Evolutionary conservation across 1,284 basidiomycete genomes (phyloP), one percentile per base, ranked within the genome.

Genomic region (Inonotus hispidus): DNA sequence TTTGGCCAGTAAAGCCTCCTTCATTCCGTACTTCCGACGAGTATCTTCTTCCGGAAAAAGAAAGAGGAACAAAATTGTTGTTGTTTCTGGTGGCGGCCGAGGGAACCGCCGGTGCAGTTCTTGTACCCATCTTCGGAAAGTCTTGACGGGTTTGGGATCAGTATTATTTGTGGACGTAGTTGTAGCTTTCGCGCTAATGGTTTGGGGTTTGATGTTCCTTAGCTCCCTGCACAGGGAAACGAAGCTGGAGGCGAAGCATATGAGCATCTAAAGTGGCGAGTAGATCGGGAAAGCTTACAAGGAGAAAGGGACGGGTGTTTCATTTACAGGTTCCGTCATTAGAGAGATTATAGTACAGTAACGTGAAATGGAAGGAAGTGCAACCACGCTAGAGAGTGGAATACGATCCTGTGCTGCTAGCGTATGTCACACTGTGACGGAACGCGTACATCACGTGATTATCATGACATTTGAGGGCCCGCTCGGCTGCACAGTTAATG

Each of bases 41-140:
- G 75, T 67, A 60, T 93, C 91, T 61, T 91, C 84, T 59, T 93
- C 85, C 0, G 93, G 92, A 69, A 93, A 93, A n/a, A 95, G 74
- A 2, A 93, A 71, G 1, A 84, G 82, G 67, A 94, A 86, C 35
- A 92, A 71, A 1, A 74, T 77, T 10, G 74, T 70, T n/a, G 80
- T 77, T 10, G 81, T 82, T 11, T 77, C 75, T 0, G 71, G 67
- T 1, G 82, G 81, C 16, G 83, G 70, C 16, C 80, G 78, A 1
- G 73, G 67, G 68, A 79, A 81, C n/a, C 70, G 65, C 21, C 60
- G 66, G 58, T 71, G 77, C 27, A 87, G 71, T 14, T 71, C 69
- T 1, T 67, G 62, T 10, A 79, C 67, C 86, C 86, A 88, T 58
- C 71, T 72, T 3, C 65, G 66, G 59, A 84, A 78, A 11, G 79